Base-by-base conservation (phyloP, 352 stramenopile genomes). In the Hyaloperonospora brassicae region DNA sequence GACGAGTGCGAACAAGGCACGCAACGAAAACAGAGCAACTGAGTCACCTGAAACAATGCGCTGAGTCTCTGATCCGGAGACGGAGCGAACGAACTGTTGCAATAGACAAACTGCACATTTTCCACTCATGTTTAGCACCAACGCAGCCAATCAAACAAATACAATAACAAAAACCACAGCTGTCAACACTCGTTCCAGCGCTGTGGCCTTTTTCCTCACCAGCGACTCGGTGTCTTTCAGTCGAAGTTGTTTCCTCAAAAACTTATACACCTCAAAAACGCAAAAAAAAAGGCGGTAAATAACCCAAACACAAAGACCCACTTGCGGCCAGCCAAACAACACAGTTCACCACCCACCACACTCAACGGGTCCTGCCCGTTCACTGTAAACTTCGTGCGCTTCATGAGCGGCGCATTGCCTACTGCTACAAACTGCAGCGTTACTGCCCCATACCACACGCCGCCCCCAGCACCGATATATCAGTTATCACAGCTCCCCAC, bases 371-470 rank as follows among this genome's bases (percentile, higher is more conserved):
- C 83, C 21, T 72, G 55, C 13, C 79, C 83, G 23, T 76, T 86
- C 25, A 91, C 81, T 1, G 80, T 93, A 54, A 93, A 93, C 64
- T 93, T 93, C 56, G 74, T 93, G 47, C 81, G 79, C 64, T 93
- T 90, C 79, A 93, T 89, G 22, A 93, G 70, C 50, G 80, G 80
- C 36, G 80, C 83, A 42, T 73, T 90, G 40, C 80, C 83, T 52
- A 86, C 79, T 1, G 80, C 83, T 13, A 88, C 72, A 51, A 93
- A 93, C 64, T 93, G 83, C 57, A 93, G 59, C 49, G 77, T 93
- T 47, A 93, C 83, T 93, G 35, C 27, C 27, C 27, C 27, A 31
- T 31, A 31, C 7, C 27, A 31, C 27, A 31, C 27, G n/a, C n/a
- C 27, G 7, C 7, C 7, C 7, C 3, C 27, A 31, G 27, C 27